Evolutionary conservation across 805 yeast genomes (phyloP), one percentile per base, ranked within the genome.

Genomic region (Metschnikowia cubensis): DNA sequence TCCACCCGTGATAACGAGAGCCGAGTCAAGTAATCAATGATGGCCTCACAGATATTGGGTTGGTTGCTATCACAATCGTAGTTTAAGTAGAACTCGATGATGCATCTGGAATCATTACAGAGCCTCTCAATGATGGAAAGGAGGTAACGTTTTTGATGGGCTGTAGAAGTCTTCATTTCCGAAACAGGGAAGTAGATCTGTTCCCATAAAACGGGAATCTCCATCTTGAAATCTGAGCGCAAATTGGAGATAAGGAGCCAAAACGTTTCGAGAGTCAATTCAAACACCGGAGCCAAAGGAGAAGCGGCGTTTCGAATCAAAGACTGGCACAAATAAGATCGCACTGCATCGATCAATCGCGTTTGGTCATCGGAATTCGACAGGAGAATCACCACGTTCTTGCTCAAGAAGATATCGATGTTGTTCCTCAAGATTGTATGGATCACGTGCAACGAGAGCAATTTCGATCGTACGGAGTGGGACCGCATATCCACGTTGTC

Each of bases 101-200:
- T 72, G 17, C 95, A 85, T 53, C 96, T 79, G 40, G 98, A 96
- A 68, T 92, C 96, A 55, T 83, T 82, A 63, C 96, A 86, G 35
- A 94, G 69, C 57, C 96, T 77, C 59, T 87, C 87, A 22, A 95
- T 76, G n/a, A 92, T 78, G 11, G 85, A 80, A 52, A 95, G 73
- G 55, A 92, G 80, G 61, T 90, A 92, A 64, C 95, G 79, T 65
- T 92, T 90, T 69, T 95, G 99, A 66, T 92, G 97, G 8, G 91
- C 71, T 0, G 97, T 89, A 1, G 97, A 87, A 1, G 96, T 83
- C 62, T 85, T 87, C 83, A 94, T 81, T 62, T 92, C 98, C 42
- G 94, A 80, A 39, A 95, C 89, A 2, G 98, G 97, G 69, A 94
- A 87, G 66, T 94, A 94, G 47, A 92, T 89, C 61, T 94, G 98